phyloP scores from a whole-genome alignment of 1,284 basidiomycete genomes.

The Austroboletus novae-zelandiae region DNA sequence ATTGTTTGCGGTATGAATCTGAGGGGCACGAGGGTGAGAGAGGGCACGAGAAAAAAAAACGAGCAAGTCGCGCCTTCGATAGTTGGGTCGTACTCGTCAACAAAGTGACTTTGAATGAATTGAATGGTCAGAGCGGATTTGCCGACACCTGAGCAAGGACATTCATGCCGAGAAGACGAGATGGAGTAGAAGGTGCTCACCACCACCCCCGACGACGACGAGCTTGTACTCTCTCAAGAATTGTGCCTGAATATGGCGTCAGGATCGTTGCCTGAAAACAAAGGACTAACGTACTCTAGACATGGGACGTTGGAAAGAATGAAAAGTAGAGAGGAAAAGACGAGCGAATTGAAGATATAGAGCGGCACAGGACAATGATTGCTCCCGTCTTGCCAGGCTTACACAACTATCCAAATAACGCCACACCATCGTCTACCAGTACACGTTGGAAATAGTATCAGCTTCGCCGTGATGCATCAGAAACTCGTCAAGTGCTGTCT shows the following conservation, averaged over 20 bases:
- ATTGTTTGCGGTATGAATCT: constrained; percentile 97
- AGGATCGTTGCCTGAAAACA: not conserved
- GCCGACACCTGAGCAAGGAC: constrained; percentile 73
- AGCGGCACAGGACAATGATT: constrained; percentile 4
- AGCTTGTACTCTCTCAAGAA: constrained; percentile 96
- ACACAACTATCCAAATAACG: constrained; percentile 26
- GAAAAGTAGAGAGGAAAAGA: not conserved
- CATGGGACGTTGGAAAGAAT: constrained; percentile 16
- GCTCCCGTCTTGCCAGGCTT: constrained; percentile 10
- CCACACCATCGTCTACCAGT: constrained; percentile 15
- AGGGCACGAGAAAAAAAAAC: not conserved
- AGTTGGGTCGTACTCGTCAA: constrained; percentile 98
- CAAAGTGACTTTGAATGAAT: constrained; percentile 97
- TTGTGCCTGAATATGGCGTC: constrained; percentile 60
- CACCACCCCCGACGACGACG: constrained; percentile 97
- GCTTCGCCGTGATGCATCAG: too few relatives aligned
- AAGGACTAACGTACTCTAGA: constrained; percentile 26
- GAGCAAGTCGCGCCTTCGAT: constrained; percentile 75
- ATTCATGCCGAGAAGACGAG: not conserved
- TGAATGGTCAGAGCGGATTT: constrained; percentile 98
- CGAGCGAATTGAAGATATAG: constrained; percentile 11
- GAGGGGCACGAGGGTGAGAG: constrained; percentile 2
- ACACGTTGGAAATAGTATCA: too few relatives aligned
- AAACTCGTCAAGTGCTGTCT: too few relatives aligned
- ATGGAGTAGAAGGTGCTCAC: constrained; percentile 44